phyloP scores from a whole-genome alignment of 202 grass and related monocot genomes.

The Saccharum hybrid region DNA sequence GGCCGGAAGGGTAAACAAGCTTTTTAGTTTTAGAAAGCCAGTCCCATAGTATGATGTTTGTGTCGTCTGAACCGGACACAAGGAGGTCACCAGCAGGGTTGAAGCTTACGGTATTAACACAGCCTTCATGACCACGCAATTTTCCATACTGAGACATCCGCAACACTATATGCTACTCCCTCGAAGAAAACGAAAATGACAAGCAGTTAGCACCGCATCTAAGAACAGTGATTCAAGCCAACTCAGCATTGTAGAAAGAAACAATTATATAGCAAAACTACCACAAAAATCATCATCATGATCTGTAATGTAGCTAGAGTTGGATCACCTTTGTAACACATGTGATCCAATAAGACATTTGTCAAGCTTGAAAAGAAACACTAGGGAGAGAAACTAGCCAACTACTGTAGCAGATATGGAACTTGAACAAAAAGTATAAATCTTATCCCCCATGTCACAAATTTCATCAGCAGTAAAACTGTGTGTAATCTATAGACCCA shows the following conservation, averaged over 20 bases:
- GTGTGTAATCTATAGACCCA: background rate
- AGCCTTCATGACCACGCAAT: constrained; percentile 69
- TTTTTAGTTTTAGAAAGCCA: constrained; percentile 67
- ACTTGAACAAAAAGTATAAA: background rate
- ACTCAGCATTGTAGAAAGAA: constrained; percentile 13
- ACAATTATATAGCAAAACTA: background rate
- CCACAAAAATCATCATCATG: background rate
- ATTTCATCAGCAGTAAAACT: background rate
- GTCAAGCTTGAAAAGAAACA: background rate
- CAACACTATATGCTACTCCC: constrained; percentile 62
- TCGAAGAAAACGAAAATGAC: constrained; percentile 16
- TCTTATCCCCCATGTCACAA: background rate
- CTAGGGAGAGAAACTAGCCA: background rate
- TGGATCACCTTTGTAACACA: background rate
- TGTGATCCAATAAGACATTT: background rate
- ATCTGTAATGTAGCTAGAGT: background rate
- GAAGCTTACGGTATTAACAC: constrained; percentile 82
- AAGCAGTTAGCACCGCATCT: constrained; percentile 11
- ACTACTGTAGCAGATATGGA: background rate
- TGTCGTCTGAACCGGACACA: constrained; percentile 85
- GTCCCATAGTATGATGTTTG: constrained; percentile 77
- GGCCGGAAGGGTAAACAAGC: constrained; percentile 75
- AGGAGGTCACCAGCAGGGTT: constrained; percentile 70
- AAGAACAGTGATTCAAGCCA: background rate
- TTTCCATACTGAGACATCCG: constrained; percentile 65